phyloP scores from a whole-genome alignment of 2,329 filamentous ascomycete genomes.

The Lachnellula willkommii region DNA sequence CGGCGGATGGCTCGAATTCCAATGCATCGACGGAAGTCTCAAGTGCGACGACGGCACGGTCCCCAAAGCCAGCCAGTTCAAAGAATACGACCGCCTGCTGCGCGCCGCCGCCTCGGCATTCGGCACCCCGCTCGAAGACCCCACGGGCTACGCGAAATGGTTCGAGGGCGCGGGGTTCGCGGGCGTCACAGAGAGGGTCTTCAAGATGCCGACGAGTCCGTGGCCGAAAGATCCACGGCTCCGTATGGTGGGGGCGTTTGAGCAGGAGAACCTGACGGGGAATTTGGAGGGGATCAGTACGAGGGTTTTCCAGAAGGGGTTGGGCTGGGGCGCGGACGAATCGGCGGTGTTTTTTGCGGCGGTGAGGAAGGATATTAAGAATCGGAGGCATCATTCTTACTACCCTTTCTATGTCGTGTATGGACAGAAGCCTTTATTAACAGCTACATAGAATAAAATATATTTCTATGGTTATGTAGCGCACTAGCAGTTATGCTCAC shows the following conservation, averaged over 20 bases:
- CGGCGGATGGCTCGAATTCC: constrained; percentile 10
- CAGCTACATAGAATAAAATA: too few relatives aligned
- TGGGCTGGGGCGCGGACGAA: constrained; percentile 33
- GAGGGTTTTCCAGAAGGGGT: constrained; percentile 33
- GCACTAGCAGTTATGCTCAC: too few relatives aligned
- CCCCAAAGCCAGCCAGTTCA: constrained; percentile 1
- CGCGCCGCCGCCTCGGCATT: not conserved
- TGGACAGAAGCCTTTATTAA: not conserved
- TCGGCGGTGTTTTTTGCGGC: constrained; percentile 33
- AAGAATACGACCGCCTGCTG: constrained; percentile 1
- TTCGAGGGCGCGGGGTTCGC: constrained; percentile 47
- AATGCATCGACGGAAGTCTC: constrained; percentile 1
- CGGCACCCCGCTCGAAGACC: constrained; percentile 7
- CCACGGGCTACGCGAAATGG: constrained; percentile 18
- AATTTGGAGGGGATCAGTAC: constrained; percentile 13
- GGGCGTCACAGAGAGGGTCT: constrained; percentile 42
- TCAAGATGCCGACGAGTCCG: constrained; percentile 44
- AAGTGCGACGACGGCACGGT: constrained; percentile 7
- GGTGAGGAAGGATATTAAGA: constrained; percentile 33
- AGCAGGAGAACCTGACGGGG: constrained; percentile 6
- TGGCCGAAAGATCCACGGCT: constrained; percentile 47
- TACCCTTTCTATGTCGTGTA: constrained; percentile 5
- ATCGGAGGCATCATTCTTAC: constrained; percentile 28
- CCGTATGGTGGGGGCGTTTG: constrained; percentile 42
- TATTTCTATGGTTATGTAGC: too few relatives aligned